Evolutionary conservation across 305 asterid species (phyloP), one percentile per base, ranked within the genome.

Genomic region (Rubia tinctorum): DNA sequence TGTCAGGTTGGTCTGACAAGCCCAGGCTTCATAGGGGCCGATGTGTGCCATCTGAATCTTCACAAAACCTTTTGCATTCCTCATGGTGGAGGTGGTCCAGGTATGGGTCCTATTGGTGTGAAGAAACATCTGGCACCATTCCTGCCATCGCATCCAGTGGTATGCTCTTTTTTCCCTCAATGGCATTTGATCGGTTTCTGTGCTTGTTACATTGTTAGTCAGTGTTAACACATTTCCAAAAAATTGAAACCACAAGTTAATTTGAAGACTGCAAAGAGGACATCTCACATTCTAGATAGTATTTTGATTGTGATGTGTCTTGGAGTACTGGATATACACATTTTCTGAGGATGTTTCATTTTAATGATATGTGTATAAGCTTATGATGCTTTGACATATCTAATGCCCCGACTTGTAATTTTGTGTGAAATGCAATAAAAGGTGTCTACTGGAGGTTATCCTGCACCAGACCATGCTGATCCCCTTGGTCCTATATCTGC

Each of bases 71-170:
- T 93, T 86, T 91, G 98, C 77, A 93, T 93, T 78, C 97, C 98
- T 63, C 98, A 93, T 49, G 98, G 98, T 68, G 98, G 98, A 66
- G 98, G 98, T 63, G 98, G 98, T 37, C 98, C 98, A 17, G 98
- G 98, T 23, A 89, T 93, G 98, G 98, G 98, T 37, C 98, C 97
- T 43, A 93, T 93, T 63, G 98, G 98, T 45, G 98, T 93, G 81
- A 90, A 93, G 95, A 82, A 90, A 75, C 98, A 93, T 81, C 84
- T 91, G n/a, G 98, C 97, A 58, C 84, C 89, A 56, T 92, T 84
- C 76, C 82, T 92, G 75, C 98, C 98, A 58, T 92, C 98, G 0
- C 98, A 93, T 74, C 98, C 98, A 10, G 97, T 84, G 86, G 88
- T 82, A 82, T 75, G 81, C 71, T 17, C 53, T 49, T 64, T 37